Conservation (phyloP, 306 rosid species). For the Cercis canadensis region DNA sequence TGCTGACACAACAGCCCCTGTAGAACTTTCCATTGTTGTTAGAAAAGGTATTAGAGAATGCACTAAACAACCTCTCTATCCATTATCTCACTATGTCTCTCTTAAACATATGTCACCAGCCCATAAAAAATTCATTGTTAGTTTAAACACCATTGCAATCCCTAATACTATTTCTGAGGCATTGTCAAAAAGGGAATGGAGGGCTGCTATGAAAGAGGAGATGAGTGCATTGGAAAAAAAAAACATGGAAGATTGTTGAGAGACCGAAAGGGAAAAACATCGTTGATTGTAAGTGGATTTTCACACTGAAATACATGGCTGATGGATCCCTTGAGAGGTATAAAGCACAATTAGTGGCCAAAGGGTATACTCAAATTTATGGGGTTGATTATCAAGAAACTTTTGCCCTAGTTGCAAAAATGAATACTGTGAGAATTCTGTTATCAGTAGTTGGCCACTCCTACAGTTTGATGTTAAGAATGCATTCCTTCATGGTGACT, state of each 20-base stretch:
- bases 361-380: not conserved
- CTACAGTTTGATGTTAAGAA: not conserved
- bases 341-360: not conserved
- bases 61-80: not conserved
- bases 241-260: too few species aligned
- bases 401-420: not conserved
- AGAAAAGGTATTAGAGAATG: not conserved
- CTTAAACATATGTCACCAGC: not conserved
- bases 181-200: too few species aligned
- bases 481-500: too few species aligned
- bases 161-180: too few species aligned
- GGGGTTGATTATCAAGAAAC: not conserved
- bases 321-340: not conserved
- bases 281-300: not conserved
- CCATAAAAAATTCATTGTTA: not conserved
- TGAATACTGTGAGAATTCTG: not conserved
- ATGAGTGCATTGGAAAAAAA: too few species aligned
- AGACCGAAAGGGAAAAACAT: too few species aligned
- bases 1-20: too few species aligned
- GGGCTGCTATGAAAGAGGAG: too few species aligned
- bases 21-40: not conserved
- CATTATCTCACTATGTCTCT: not conserved
- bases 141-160: too few species aligned
- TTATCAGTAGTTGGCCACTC: not conserved
- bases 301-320: not conserved